phyloP scores from a whole-genome alignment of 176 grass and related monocot species.

The Echinochloa phyllopogon region DNA sequence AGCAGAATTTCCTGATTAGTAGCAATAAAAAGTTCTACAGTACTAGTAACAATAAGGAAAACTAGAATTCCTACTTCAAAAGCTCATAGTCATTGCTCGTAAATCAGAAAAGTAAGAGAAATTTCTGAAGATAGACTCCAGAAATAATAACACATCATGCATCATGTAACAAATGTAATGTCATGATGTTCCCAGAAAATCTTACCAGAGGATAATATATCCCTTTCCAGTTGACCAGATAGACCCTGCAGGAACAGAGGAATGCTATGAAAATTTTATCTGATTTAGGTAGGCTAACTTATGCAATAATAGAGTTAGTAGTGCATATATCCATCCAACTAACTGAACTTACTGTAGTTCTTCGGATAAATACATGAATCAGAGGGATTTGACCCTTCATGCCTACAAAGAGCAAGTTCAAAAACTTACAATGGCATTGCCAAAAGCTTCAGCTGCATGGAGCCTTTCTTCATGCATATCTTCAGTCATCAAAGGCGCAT shows the following conservation, averaged over 20 bases:
- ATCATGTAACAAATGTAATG: constrained; percentile 2
- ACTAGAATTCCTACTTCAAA: background rate
- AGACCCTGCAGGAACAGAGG: constrained; percentile 65
- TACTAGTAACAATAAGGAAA: background rate
- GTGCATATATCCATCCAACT: background rate
- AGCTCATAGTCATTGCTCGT: background rate
- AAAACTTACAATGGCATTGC: constrained; percentile 75
- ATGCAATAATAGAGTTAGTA: constrained; percentile 17
- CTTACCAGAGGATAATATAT: constrained; percentile 90
- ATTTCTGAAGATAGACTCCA: constrained; percentile 15
- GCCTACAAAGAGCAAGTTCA: constrained; percentile 19
- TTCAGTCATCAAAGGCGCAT: constrained; percentile 96
- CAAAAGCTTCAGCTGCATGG: constrained; percentile 86
- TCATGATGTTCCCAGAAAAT: constrained; percentile 30
- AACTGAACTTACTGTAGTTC: background rate
- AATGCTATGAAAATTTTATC: constrained; percentile 41
- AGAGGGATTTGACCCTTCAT: constrained; percentile 25
- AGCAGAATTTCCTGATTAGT: constrained; percentile 35
- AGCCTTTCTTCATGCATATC: constrained; percentile 99
- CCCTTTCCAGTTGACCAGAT: constrained; percentile 92
- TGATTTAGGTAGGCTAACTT: constrained; percentile 26
- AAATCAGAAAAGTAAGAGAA: constrained; percentile 45
- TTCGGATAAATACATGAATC: background rate
- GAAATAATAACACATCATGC: constrained; percentile 18
- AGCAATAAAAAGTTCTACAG: constrained; percentile 23